Evolutionary conservation across 2,329 filamentous ascomycete species (phyloP), one percentile per base, ranked within the genome.

Genomic region (Aureobasidium sp.): DNA sequence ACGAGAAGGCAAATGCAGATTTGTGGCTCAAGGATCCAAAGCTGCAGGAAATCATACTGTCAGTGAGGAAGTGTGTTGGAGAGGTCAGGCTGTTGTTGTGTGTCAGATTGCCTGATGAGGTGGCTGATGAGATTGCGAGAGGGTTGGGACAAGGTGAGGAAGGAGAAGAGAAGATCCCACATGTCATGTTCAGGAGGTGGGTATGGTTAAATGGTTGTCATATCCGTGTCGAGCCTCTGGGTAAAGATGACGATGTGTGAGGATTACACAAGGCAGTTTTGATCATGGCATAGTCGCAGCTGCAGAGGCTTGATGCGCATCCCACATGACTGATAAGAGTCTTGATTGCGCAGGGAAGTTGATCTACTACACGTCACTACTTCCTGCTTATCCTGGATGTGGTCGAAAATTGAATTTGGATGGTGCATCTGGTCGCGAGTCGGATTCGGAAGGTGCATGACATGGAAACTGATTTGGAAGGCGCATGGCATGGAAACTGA

Each of bases 11-110:
- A n/a, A 66, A 66, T 43, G 63, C 63, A 6, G 44, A 57, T 47
- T n/a, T 48, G 15, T 66, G 63, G 63, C 52, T 66, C 43, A 61
- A 59, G 29, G 64, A 66, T 41, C 39, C 41, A 37, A 63, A 52
- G 41, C 29, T 66, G 55, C 48, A 53, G 8, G 64, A 66, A 51
- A 52, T 66, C 10, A 52, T 66, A 13, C 55, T 59, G n/a, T 41
- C 27, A 3, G 64, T 66, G 55, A 60, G 64, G 27, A 66, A 64
- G 48, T 63, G 63, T 34, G 50, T 62, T 27, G 20, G 24, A 1
- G 48, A 46, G 34, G 60, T 62, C 32, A 48, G 50, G 29, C 6
- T 60, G 37, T 24, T 60, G 46, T 20, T 62, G 26, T 62, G 60
- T 39, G 60, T 62, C 12, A 53, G 48, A 8, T 26, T 62, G 12